phyloP scores from a whole-genome alignment of 352 stramenopile genomes.

The Globisporangium acanthophoron region DNA sequence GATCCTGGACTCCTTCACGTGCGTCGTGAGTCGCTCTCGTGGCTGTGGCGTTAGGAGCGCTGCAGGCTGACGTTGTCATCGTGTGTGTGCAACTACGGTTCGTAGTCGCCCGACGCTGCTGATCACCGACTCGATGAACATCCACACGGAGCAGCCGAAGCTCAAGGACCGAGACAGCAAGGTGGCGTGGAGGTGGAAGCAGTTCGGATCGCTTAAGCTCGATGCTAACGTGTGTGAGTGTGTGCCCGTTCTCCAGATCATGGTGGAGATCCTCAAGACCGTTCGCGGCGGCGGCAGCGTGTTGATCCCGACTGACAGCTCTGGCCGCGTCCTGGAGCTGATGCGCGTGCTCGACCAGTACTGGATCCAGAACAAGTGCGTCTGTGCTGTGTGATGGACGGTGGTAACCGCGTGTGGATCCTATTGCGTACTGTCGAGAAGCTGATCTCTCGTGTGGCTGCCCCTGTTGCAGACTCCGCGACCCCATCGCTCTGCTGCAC shows the following conservation, averaged over 20 bases:
- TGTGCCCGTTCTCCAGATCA: conserved; percentile 52
- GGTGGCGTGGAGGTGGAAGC: conserved; percentile 12
- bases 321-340: conserved; percentile 93
- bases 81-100: background rate
- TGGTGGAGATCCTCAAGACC: conserved; percentile 91
- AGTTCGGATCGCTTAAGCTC: background rate
- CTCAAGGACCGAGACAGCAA: conserved; percentile 87
- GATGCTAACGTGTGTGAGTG: conserved; percentile 5
- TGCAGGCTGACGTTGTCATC: background rate
- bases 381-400: background rate
- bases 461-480: conserved; percentile 40
- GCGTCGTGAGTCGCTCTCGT: conserved; percentile 4
- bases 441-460: background rate
- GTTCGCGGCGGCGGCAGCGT: conserved; percentile 92
- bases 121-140: conserved; percentile 89
- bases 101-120: conserved; percentile 72
- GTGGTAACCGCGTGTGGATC: background rate
- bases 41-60: background rate
- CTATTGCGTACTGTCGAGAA: background rate
- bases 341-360: conserved; percentile 94
- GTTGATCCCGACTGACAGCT: conserved; percentile 93
- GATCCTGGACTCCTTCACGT: conserved; percentile 91
- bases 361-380: conserved; percentile 94
- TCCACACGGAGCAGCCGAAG: conserved; percentile 80
- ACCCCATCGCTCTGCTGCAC: conserved; percentile 83